Base-by-base conservation (phyloP, 2,329 filamentous ascomycete species). In the Cordyceps cicadae region DNA sequence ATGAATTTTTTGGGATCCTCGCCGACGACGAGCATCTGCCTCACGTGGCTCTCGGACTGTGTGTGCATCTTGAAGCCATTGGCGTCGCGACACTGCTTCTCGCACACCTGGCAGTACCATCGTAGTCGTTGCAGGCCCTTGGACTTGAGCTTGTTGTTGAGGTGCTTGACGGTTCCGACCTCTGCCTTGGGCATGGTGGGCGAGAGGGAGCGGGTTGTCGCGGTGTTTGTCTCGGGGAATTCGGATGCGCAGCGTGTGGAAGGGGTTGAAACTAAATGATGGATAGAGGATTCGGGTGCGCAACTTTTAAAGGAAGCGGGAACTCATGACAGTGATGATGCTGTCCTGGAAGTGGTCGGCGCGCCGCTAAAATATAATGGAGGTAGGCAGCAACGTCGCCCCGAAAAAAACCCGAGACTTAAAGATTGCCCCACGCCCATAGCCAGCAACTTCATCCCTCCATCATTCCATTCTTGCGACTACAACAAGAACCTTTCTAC, bases 51-150 rank as follows among this genome's bases (percentile, higher is more conserved):
- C 74, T 96, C 91, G 64, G 85, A 89, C 68, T 91, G 85, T 1
- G 87, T 88, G 75, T 97, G 93, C 77, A 90, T 90, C 74, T 92
- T 92, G 77, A 92, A 96, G 29, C 88, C 92, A 75, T 97, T 97
- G 67, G 92, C 90, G 71, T 96, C 92, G 63, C 89, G 82, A 48
- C 71, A 74, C 60, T 76, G 73, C 62, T 77, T 74, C 70, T 90
- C 83, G 77, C 92, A 97, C 6, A 88, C 84, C 71, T 89, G 85
- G 64, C 92, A 97, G 77, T 92, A 97, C 89, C 91, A 99, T 71
- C 93, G 84, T 59, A 99, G 79, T 7, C 93, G 83, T 69, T 94
- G 88, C 12, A 86, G 75, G 59, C 86, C 87, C 72, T 90, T 88
- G 64, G 85, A 83, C 76, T 96, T 97, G 78, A 96, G 87, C 76